These are phyloP conservation scores for Paratinospora sagittata DNA, from an alignment of 164 flowering plant genomes.

Conservation along the genomic window DNA sequence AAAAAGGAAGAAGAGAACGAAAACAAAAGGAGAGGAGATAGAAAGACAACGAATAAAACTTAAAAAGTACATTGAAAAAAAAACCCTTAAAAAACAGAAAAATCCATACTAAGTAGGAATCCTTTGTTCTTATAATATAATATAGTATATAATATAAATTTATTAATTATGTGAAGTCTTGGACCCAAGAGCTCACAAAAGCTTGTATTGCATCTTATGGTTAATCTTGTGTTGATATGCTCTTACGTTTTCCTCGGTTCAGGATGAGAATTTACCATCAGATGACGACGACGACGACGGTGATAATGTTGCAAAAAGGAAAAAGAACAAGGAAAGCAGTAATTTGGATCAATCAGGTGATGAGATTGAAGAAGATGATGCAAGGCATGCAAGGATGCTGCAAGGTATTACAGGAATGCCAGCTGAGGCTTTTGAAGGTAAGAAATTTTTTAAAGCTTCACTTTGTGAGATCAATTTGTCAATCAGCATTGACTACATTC, in stretches of 20 bases:
- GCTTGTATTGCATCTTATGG: background rate
- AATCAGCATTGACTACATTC: background rate
- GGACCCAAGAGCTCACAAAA: background rate
- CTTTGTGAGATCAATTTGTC: background rate
- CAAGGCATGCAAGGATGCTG: conserved; percentile 62
- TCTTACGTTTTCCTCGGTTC: conserved; percentile 12
- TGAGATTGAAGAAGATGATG: conserved; percentile 45
- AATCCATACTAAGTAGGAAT: no score
- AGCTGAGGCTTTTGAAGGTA: conserved; percentile 64
- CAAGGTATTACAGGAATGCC: conserved; percentile 75
- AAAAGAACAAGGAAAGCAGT: conserved; percentile 1
- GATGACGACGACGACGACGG: conserved; percentile 49
- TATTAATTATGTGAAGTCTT: background rate
- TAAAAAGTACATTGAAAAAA: no score
- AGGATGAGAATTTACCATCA: conserved; percentile 74
- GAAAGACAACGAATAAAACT: no score
- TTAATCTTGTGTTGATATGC: background rate
- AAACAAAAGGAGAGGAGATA: no score
- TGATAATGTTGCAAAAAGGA: conserved; percentile 2
- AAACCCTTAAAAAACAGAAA: no score
- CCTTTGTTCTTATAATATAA: no score
- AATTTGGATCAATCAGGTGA: conserved; percentile 17
- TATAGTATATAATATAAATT: no score
- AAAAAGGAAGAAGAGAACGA: no score
- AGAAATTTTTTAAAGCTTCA: background rate